A percentile compares a stretch with the other conserved stretches of the same genome.
These are phyloP conservation scores for Tulasnella sp. DNA, from an alignment of 768 basidiomycete species.

Conservation along the genomic window DNA sequence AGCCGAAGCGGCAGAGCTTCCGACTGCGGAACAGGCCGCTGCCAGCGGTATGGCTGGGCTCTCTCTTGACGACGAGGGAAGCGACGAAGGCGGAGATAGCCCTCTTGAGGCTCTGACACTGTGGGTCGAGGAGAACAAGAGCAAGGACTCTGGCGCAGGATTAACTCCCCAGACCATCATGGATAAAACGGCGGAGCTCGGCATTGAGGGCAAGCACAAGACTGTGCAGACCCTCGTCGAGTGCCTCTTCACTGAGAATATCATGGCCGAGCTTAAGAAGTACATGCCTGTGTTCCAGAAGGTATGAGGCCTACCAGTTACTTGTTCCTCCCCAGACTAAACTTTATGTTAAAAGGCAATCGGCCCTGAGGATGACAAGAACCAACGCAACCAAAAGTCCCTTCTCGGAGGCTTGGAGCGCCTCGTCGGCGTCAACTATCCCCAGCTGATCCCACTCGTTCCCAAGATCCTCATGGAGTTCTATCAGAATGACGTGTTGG, in stretches of 20 bases:
- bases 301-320: slow-evolving; percentile 45
- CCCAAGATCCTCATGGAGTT: slow-evolving; percentile 93
- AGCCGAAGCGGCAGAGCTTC: slow-evolving; percentile 77
- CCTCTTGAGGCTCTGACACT: slow-evolving; percentile 78
- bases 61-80: slow-evolving; percentile 68
- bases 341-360: slow-evolving; percentile 12
- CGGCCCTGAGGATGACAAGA: slow-evolving; percentile 65
- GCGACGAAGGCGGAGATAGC: slow-evolving; percentile 77
- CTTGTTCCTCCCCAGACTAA: neutral
- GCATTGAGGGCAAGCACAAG: slow-evolving; percentile 94
- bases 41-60: slow-evolving; percentile 53
- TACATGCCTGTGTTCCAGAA: slow-evolving; percentile 72
- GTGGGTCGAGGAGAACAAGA: slow-evolving; percentile 62
- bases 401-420: slow-evolving; percentile 92
- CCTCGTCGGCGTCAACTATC: slow-evolving; percentile 67
- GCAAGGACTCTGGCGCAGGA: slow-evolving; percentile 48
- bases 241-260: slow-evolving; percentile 72
- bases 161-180: slow-evolving; percentile 61
- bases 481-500: slow-evolving; percentile 88
- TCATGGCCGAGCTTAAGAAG: slow-evolving; percentile 58
- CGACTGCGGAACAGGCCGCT: slow-evolving; percentile 50
- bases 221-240: slow-evolving; percentile 77
- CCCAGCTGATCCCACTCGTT: slow-evolving; percentile 64
- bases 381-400: slow-evolving; percentile 94
- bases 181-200: slow-evolving; percentile 86